These are phyloP conservation scores for Lepidium africanum DNA, from an alignment of 345 rosid genomes.

Conservation along the genomic window DNA sequence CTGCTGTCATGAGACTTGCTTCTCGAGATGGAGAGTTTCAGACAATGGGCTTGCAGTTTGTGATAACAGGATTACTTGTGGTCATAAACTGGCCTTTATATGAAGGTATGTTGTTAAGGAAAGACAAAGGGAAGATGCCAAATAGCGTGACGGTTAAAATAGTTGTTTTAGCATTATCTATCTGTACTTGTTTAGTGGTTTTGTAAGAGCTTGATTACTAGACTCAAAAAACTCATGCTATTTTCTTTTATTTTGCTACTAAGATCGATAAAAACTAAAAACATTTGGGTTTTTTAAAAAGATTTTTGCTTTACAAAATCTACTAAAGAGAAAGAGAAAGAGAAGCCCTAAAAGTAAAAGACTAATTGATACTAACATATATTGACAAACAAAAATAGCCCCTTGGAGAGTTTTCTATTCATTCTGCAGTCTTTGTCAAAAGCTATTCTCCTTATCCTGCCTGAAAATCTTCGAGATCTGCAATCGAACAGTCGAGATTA, in stretches of 20 bases:
- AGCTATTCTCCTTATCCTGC: constrained; percentile 17
- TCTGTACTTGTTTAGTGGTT: constrained; percentile 34
- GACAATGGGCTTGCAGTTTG: constrained; percentile 36
- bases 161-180: constrained; percentile 28
- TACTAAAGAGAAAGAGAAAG: neutral
- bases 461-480: constrained; percentile 25
- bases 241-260: neutral
- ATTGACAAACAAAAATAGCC: constrained; percentile 24
- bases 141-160: constrained; percentile 34
- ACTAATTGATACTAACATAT: constrained; percentile 14
- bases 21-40: neutral
- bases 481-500: neutral
- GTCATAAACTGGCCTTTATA: constrained; percentile 58
- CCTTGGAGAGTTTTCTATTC: constrained; percentile 7
- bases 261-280: neutral
- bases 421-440: constrained; percentile 2
- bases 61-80: constrained; percentile 44
- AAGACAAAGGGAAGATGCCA: constrained; percentile 64
- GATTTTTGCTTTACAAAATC: constrained; percentile 23
- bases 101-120: constrained; percentile 47
- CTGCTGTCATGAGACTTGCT: constrained; percentile 16
- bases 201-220: neutral
- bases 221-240: neutral
- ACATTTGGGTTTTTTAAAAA: neutral
- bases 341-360: neutral